These are phyloP conservation scores for Xenoacremonium recifei DNA, from an alignment of 2,329 filamentous ascomycete genomes.

Conservation along the genomic window DNA sequence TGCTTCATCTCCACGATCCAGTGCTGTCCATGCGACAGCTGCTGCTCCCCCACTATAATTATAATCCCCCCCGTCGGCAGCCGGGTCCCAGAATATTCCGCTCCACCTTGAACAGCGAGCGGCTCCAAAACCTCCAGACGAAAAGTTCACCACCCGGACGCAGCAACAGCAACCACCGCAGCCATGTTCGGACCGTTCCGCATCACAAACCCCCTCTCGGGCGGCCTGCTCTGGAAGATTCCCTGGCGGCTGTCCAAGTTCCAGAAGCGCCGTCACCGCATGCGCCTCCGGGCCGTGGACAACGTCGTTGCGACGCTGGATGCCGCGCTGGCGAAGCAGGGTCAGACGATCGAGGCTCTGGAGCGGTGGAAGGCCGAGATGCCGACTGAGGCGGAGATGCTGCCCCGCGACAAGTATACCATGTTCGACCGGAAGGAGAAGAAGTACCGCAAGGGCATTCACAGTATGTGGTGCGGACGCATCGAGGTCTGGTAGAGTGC, in stretches of 20 bases:
- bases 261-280: slow-evolving; percentile 85
- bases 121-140: slow-evolving; percentile 8
- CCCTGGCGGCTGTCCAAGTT: slow-evolving; percentile 92
- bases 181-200: slow-evolving; percentile 84
- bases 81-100: slow-evolving; percentile 28
- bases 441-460: slow-evolving; percentile 93
- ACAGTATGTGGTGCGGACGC: slow-evolving; percentile 65
- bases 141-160: slow-evolving; percentile 22
- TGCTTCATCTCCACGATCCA: too few relatives aligned
- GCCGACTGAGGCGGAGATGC: slow-evolving; percentile 94
- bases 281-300: slow-evolving; percentile 82
- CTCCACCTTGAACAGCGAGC: slow-evolving; percentile 18
- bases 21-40: too few relatives aligned
- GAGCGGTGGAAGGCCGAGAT: slow-evolving; percentile 94
- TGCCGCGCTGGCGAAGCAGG: slow-evolving; percentile 71
- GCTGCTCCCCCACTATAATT: not conserved
- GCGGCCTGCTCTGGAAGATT: slow-evolving; percentile 92
- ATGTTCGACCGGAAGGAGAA: slow-evolving; percentile 96
- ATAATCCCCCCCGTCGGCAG: slow-evolving; percentile 1
- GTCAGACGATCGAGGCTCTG: slow-evolving; percentile 71
- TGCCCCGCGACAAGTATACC: slow-evolving; percentile 95
- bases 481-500: slow-evolving; percentile 4
- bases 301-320: slow-evolving; percentile 81
- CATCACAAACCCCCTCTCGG: slow-evolving; percentile 70
- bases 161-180: slow-evolving; percentile 13